These are phyloP conservation scores for Besnoitia besnoiti DNA, from an alignment of 169 alveolate species.

Conservation along the genomic window DNA sequence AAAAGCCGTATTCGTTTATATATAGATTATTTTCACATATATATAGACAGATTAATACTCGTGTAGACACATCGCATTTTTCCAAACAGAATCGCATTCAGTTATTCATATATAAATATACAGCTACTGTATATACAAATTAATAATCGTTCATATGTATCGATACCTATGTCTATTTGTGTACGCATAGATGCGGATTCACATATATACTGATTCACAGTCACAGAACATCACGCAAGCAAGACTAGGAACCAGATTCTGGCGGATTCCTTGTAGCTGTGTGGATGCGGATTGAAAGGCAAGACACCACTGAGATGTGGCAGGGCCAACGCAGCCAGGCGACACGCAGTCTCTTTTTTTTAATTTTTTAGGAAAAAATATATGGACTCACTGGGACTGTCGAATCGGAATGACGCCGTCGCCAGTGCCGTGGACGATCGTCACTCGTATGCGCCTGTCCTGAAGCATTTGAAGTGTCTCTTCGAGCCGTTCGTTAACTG, in stretches of 20 bases:
- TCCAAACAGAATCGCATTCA: too few relatives aligned
- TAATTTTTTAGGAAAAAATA: not conserved
- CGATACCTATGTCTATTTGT: not conserved
- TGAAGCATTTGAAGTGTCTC: conserved; percentile 39
- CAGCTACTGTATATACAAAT: too few relatives aligned
- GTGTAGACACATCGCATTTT: too few relatives aligned
- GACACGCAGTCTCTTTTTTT: not conserved
- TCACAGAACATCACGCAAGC: too few relatives aligned
- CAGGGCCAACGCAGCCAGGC: not conserved
- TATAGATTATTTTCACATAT: too few relatives aligned
- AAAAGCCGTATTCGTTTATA: too few relatives aligned
- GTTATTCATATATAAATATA: not conserved
- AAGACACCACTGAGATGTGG: not conserved
- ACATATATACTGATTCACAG: too few relatives aligned
- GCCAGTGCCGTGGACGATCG: conserved; percentile 61
- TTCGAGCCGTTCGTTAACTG: not conserved
- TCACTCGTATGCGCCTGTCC: conserved; percentile 50
- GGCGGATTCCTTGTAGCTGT: too few relatives aligned
- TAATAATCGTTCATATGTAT: not conserved
- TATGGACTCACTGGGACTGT: conserved; percentile 43
- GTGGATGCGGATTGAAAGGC: too few relatives aligned
- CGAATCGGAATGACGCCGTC: conserved; percentile 62
- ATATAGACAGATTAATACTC: too few relatives aligned
- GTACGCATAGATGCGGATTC: too few relatives aligned
- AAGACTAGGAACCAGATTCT: too few relatives aligned